Conservation (phyloP, 176 grass and related monocot species). For the Metroxylon sagu region DNA sequence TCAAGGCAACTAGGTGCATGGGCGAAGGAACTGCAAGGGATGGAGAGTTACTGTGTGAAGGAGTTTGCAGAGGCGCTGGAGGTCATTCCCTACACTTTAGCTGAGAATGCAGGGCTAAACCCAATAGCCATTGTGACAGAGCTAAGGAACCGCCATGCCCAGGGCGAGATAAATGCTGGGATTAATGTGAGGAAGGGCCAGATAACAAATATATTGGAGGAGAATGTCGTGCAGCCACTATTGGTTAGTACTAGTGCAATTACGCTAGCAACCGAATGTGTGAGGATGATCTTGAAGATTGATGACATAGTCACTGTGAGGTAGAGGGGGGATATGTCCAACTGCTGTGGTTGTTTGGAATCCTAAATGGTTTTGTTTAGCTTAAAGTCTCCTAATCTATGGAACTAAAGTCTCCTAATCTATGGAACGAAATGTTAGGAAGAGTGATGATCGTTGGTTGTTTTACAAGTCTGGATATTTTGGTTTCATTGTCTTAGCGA, state of each 20-base stretch:
- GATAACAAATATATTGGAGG: conserved; percentile 86
- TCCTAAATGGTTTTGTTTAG: no score
- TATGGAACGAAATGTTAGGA: no score
- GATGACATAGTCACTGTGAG: conserved; percentile 71
- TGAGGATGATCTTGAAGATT: conserved; percentile 92
- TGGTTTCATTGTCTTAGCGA: no score
- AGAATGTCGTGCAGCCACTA: conserved; percentile 76
- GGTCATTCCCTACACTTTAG: conserved; percentile 79
- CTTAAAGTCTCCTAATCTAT: no score
- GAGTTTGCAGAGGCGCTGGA: conserved; percentile 76
- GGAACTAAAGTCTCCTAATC: no score
- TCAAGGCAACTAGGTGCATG: conserved; percentile 65
- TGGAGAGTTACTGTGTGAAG: conserved; percentile 95
- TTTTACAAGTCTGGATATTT: no score
- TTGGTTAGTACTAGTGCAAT: conserved; percentile 78
- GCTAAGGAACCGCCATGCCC: conserved; percentile 65
- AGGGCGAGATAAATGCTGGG: conserved; percentile 59
- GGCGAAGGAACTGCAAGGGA: conserved; percentile 78
- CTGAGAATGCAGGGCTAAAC: conserved; percentile 87
- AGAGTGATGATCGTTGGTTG: no score
- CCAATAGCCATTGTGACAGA: conserved; percentile 75
- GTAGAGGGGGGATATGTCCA: conserved; percentile 2
- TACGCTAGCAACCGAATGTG: conserved; percentile 61
- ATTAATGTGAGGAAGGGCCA: conserved; percentile 85
- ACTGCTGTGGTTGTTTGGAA: no score